Evolutionary conservation across 169 alveolate species (phyloP).

Genomic region (Amoebophrya sp.): DNA sequence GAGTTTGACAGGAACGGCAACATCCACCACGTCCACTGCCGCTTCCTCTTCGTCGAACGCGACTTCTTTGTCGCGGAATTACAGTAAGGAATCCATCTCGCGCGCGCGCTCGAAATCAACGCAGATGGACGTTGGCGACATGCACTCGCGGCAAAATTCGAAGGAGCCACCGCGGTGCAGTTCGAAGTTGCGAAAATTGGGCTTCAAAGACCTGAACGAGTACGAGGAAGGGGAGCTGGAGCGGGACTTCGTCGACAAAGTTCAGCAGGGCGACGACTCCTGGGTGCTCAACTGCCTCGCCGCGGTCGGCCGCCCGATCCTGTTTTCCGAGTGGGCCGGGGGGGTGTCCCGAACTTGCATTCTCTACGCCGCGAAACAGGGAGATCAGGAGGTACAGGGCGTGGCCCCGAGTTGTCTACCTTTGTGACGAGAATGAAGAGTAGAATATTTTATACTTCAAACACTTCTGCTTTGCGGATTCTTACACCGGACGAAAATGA

Average conservation of each 20-base stretch:
- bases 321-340: constrained; percentile 9
- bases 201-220: neutral
- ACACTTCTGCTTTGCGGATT: too few relatives aligned
- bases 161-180: neutral
- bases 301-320: neutral
- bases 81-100: too few relatives aligned
- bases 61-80: too few relatives aligned
- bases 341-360: neutral
- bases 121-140: too few relatives aligned
- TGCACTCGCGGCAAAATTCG: neutral
- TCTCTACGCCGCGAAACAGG: neutral
- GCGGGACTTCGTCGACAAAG: neutral
- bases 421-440: too few relatives aligned
- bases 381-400: neutral
- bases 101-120: too few relatives aligned
- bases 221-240: neutral
- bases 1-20: too few relatives aligned
- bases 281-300: neutral
- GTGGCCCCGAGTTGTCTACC: too few relatives aligned
- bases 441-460: too few relatives aligned
- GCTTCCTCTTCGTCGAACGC: too few relatives aligned
- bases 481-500: too few relatives aligned
- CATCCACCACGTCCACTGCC: too few relatives aligned
- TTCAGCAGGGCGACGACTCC: neutral
- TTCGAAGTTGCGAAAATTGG: neutral